Percentiles rank a stretch among this genome's conserved stretches.
Evolutionary conservation across 108 stramenopile genomes (phyloP).

Genomic region (Chaetoceros muelleri): DNA sequence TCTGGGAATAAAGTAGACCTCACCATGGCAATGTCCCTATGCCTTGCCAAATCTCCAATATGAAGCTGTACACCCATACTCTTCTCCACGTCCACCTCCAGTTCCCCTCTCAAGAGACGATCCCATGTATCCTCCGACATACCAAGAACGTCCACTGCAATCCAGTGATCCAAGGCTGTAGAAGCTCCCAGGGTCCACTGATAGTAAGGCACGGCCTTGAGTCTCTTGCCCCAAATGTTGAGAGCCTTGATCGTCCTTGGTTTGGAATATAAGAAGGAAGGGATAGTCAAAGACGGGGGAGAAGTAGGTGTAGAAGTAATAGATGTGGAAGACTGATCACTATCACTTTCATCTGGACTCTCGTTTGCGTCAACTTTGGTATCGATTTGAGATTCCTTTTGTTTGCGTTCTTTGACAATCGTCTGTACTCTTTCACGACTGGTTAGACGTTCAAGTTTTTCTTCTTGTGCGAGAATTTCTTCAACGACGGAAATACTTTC

Average conservation of each 20-base stretch:
- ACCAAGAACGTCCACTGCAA: conserved; percentile 57
- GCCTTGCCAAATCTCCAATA: conserved; percentile 22
- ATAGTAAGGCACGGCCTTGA: conserved; percentile 60
- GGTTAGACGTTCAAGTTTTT: conserved; percentile 15
- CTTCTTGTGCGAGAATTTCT: conserved; percentile 41
- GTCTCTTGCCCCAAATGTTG: conserved; percentile 54
- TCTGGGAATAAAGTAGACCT: conserved; percentile 76
- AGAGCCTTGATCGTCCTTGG: conserved; percentile 61
- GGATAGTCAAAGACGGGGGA: conserved; percentile 19
- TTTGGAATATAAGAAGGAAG: conserved; percentile 34
- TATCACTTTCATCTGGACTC: conserved; percentile 7
- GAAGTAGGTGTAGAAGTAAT: conserved; percentile 9
- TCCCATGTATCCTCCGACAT: conserved; percentile 68
- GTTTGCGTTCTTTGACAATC: conserved; percentile 1
- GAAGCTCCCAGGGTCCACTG: conserved; percentile 79
- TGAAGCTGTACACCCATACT: conserved; percentile 10
- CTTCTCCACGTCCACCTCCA: conserved; percentile 24
- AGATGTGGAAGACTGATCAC: conserved; percentile 6
- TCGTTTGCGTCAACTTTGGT: conserved; percentile 1
- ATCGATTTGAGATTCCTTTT: conserved; percentile 1
- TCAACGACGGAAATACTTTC: conserved; percentile 60
- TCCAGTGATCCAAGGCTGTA: conserved; percentile 81
- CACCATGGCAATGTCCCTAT: conserved; percentile 46
- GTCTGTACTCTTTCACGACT: conserved; percentile 18
- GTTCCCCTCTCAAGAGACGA: conserved; percentile 54